These are phyloP conservation scores for Suhomyces emberorum DNA, from an alignment of 805 yeast species.

Conservation along the genomic window DNA sequence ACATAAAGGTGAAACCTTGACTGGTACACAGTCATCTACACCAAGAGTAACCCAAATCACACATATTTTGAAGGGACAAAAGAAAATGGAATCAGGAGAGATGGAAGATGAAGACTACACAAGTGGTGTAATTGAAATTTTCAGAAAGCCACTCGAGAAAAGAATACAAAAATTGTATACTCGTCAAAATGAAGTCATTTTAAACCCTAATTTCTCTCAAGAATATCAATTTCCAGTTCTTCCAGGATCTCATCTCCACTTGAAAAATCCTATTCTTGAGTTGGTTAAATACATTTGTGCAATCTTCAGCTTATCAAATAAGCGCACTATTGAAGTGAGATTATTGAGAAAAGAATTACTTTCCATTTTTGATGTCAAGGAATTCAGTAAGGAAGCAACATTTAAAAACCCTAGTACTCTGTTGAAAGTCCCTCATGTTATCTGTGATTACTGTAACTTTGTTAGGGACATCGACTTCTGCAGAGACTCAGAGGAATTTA, in stretches of 20 bases:
- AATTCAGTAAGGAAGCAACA: constrained; percentile 72
- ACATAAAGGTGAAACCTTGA: constrained; percentile 42
- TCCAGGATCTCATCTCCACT: constrained; percentile 65
- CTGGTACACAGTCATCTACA: constrained; percentile 40
- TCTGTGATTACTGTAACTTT: constrained; percentile 77
- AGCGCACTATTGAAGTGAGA: constrained; percentile 68
- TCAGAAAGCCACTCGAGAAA: constrained; percentile 62
- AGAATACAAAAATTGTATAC: constrained; percentile 63
- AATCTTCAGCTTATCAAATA: constrained; percentile 62
- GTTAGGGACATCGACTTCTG: constrained; percentile 81
- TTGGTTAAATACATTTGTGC: constrained; percentile 74
- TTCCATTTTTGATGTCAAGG: constrained; percentile 71
- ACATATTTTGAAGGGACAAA: constrained; percentile 46
- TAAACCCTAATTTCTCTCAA: constrained; percentile 57
- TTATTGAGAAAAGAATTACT: constrained; percentile 72
- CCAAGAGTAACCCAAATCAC: constrained; percentile 71
- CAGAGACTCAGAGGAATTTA: constrained; percentile 50
- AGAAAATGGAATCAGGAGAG: constrained; percentile 31
- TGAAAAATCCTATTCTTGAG: constrained; percentile 74
- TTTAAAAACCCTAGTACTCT: constrained; percentile 75
- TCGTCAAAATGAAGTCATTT: constrained; percentile 68
- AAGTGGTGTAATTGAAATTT: constrained; percentile 50
- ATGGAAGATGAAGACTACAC: constrained; percentile 32
- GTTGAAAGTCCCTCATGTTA: constrained; percentile 59
- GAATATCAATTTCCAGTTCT: constrained; percentile 73